Evolutionary conservation across 2,329 filamentous ascomycete genomes (phyloP).

Genomic region (Exophiala bonariae): DNA sequence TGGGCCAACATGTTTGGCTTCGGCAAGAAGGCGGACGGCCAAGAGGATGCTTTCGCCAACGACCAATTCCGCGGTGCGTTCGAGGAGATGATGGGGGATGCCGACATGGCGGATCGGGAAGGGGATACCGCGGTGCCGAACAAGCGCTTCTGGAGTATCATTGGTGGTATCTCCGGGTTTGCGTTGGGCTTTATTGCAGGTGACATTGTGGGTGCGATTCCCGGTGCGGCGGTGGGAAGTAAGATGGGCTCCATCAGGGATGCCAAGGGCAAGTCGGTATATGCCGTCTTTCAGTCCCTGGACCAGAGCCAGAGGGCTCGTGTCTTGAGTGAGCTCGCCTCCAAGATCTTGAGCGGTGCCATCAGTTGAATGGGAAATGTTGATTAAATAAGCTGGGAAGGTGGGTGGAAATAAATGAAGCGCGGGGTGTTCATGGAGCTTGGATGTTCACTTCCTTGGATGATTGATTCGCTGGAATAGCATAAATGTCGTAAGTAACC

Average conservation of each 20-base stretch:
- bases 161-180: slow-evolving; percentile 83
- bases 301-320: slow-evolving; percentile 78
- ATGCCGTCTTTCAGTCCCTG: slow-evolving; percentile 83
- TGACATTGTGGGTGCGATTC: slow-evolving; percentile 35
- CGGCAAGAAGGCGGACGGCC: slow-evolving; percentile 39
- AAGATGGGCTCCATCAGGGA: slow-evolving; percentile 86
- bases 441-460: too few relatives aligned
- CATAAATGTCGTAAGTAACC: too few relatives aligned
- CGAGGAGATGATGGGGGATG: slow-evolving; percentile 84
- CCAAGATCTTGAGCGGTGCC: slow-evolving; percentile 68
- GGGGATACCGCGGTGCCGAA: slow-evolving; percentile 56
- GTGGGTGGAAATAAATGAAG: not conserved
- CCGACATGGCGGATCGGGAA: slow-evolving; percentile 75
- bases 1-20: slow-evolving; percentile 71
- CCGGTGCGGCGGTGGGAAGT: slow-evolving; percentile 90
- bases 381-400: not conserved
- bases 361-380: slow-evolving; percentile 14
- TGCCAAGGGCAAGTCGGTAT: slow-evolving; percentile 91
- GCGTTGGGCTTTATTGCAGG: slow-evolving; percentile 77
- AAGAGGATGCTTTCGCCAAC: slow-evolving; percentile 61
- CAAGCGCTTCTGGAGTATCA: slow-evolving; percentile 78
- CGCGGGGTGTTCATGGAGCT: too few relatives aligned
- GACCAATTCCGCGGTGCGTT: slow-evolving; percentile 87
- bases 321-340: slow-evolving; percentile 79
- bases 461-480: too few relatives aligned